These are phyloP conservation scores for Coemansia javaensis DNA, from an alignment of 192 early-diverging fungal genomes.

Conservation along the genomic window DNA sequence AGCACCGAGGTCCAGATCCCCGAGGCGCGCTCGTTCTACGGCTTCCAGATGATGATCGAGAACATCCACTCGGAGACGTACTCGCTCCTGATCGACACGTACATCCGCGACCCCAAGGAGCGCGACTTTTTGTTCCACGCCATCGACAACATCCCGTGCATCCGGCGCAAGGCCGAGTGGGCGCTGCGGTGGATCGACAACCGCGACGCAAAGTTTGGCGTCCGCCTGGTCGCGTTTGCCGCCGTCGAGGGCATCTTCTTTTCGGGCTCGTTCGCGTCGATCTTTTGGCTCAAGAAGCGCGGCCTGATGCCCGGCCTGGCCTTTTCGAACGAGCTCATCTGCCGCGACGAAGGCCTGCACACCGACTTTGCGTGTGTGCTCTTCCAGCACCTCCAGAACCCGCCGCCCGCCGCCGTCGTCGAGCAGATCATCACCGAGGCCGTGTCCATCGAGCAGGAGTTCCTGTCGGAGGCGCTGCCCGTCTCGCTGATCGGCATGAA, in stretches of 20 bases:
- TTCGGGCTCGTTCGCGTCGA: constrained; percentile 94
- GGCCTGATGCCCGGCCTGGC: constrained; percentile 96
- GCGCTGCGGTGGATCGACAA: constrained; percentile 89
- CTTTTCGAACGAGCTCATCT: constrained; percentile 97
- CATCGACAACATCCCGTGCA: constrained; percentile 93
- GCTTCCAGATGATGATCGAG: constrained; percentile 98
- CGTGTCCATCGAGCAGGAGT: constrained; percentile 92
- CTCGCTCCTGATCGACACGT: constrained; percentile 91
- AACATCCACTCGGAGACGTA: constrained; percentile 96
- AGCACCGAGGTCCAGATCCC: constrained; percentile 89
- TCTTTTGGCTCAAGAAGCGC: constrained; percentile 99
- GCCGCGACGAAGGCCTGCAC: constrained; percentile 95
- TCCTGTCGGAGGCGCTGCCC: constrained; percentile 90
- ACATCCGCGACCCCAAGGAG: constrained; percentile 83
- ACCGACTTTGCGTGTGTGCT: constrained; percentile 96
- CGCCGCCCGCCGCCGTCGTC: constrained; percentile 63
- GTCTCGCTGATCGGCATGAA: constrained; percentile 96
- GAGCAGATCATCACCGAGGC: constrained; percentile 77
- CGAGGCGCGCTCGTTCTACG: constrained; percentile 91
- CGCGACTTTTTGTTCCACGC: constrained; percentile 87
- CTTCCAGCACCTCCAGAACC: constrained; percentile 74
- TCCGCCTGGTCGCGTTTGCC: constrained; percentile 92
- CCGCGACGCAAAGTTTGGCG: constrained; percentile 75
- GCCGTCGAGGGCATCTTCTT: constrained; percentile 99
- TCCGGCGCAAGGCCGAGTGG: constrained; percentile 96